Evolutionary conservation across 441 rosid species (phyloP).

Genomic region (Gossypium davidsonii): DNA sequence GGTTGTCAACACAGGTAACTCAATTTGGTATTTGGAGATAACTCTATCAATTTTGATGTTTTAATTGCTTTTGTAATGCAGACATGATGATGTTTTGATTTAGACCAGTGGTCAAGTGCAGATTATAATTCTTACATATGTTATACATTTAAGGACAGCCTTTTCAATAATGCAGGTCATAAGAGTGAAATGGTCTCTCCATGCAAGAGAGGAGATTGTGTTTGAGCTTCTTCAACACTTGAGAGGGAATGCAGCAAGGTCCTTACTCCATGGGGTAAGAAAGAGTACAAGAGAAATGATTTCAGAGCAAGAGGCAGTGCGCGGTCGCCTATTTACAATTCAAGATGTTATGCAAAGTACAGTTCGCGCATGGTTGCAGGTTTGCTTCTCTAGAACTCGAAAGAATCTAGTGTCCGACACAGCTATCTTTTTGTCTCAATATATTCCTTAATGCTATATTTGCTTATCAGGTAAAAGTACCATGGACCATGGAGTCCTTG

Average conservation of each 20-base stretch:
- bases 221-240: conserved; percentile 58
- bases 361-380: conserved; percentile 67
- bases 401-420: background rate
- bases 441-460: background rate
- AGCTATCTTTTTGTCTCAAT: background rate
- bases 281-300: conserved; percentile 52
- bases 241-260: conserved; percentile 37
- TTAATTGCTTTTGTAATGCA: too few relatives aligned
- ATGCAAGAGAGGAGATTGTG: conserved; percentile 58
- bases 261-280: conserved; percentile 36
- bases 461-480: background rate
- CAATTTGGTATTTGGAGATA: background rate
- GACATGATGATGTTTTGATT: too few relatives aligned
- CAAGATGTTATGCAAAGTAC: conserved; percentile 68
- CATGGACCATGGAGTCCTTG: too few relatives aligned
- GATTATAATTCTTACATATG: background rate
- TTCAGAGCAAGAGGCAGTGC: conserved; percentile 56
- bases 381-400: conserved; percentile 4
- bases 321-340: conserved; percentile 51
- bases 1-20: conserved; percentile 48
- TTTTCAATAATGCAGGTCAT: conserved; percentile 34
- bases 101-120: too few relatives aligned
- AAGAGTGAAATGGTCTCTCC: conserved; percentile 64
- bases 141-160: background rate
- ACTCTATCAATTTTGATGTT: background rate